Conservation (phyloP, 2,329 filamentous ascomycete genomes). For the Emericellopsis atlantica region DNA sequence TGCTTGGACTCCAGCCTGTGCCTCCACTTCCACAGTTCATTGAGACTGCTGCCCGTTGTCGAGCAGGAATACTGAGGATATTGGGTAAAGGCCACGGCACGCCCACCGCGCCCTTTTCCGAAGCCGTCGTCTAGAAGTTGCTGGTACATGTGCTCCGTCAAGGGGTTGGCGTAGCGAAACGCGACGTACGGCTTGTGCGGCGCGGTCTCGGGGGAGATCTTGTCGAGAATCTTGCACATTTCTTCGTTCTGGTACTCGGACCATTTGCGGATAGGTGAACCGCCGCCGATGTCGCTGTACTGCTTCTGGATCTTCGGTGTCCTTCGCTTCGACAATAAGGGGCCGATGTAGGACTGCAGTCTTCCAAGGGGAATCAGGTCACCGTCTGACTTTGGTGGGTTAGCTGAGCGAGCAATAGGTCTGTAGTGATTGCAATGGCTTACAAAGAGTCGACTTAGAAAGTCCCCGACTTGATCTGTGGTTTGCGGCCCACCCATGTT, state of each 20-base stretch:
- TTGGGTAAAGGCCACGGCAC: slow-evolving; percentile 93
- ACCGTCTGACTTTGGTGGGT: slow-evolving; percentile 56
- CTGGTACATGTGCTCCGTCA: slow-evolving; percentile 90
- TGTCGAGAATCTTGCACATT: slow-evolving; percentile 96
- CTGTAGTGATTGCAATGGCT: slow-evolving; percentile 15
- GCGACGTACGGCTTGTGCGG: slow-evolving; percentile 97
- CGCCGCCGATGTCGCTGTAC: slow-evolving; percentile 88
- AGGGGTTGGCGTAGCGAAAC: slow-evolving; percentile 84
- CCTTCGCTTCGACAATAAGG: slow-evolving; percentile 70
- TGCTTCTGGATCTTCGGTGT: slow-evolving; percentile 97
- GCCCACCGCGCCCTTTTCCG: slow-evolving; percentile 75
- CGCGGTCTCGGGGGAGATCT: slow-evolving; percentile 80
- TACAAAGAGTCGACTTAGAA: slow-evolving; percentile 87
- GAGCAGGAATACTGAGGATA: slow-evolving; percentile 98
- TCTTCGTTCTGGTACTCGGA: slow-evolving; percentile 86
- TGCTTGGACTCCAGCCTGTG: slow-evolving; percentile 71
- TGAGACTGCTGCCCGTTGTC: slow-evolving; percentile 89
- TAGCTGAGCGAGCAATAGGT: neutral
- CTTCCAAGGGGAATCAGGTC: slow-evolving; percentile 94
- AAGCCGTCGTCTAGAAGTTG: slow-evolving; percentile 79
- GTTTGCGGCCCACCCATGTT: slow-evolving; percentile 97
- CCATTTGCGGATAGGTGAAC: slow-evolving; percentile 97
- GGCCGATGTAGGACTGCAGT: slow-evolving; percentile 81
- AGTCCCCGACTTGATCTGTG: slow-evolving; percentile 75
- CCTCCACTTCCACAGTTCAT: slow-evolving; percentile 97